Base-by-base conservation (phyloP, 495 filamentous ascomycete species). In the Tuber melanosporum region DNA sequence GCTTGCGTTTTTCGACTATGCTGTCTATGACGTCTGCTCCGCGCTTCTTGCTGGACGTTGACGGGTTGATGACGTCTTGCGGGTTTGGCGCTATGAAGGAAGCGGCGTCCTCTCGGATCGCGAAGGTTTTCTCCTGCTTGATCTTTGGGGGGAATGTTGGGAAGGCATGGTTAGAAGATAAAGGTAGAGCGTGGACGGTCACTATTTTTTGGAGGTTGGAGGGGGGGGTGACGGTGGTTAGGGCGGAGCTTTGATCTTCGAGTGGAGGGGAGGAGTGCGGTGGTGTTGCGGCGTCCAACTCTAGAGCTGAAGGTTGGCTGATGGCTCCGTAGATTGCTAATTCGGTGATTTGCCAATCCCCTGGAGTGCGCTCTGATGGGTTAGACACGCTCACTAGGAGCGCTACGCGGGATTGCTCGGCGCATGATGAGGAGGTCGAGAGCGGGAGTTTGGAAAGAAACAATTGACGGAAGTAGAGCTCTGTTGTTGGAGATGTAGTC, bases 81-180 rank as follows among this genome's bases (percentile, higher is more conserved):
- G 81, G 81, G 73, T 83, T 83, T 32, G 81, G 81, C 19, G 81
- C 81, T 14, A 83, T 78, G 74, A 83, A 83, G 41, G 36, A 36
- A 62, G 70, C 49, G 49, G 44, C 19, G 10, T 75, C 73, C 4
- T 70, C 20, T 43, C 73, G 77, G 49, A 49, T 36, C 5, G 72
- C 69, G 47, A 39, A 49, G 26, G 32, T 52, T 39, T 62, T 72
- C 26, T 80, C 74, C 7, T 75, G 76, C 46, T 75, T 79, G 17
- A 77, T 42, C 5, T 72, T 43, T 17, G 80, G 73, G 44, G 82
- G 72, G 69, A 82, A 71, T 4, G 77, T 46, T 44, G 57, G 74
- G 73, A 83, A 83, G 26, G 78, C 72, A 36, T 82, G 81, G 69
- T 75, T 75, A 3, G 81, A 82, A 32, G 81, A 83, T 22, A 83